A percentile compares a stretch with the other conserved stretches of the same genome.
Conservation (phyloP, 495 filamentous ascomycete genomes). For the Neurospora sp. region DNA sequence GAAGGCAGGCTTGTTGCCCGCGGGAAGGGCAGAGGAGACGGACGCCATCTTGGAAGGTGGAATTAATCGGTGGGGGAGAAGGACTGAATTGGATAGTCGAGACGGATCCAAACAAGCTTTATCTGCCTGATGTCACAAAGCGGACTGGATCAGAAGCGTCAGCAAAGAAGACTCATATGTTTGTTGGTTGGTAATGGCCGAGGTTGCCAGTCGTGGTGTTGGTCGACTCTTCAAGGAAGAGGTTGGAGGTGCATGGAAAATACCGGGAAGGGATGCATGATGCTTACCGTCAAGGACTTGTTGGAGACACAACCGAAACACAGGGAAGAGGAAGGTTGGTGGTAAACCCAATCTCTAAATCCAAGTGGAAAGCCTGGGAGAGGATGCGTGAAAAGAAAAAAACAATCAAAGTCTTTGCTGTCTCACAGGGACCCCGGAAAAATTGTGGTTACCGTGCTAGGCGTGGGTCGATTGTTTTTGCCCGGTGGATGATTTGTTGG, state of each 20-base stretch:
- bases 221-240: neutral
- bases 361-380: neutral
- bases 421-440: neutral
- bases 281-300: neutral
- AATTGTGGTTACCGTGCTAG: neutral
- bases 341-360: neutral
- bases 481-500: neutral
- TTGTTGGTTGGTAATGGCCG: neutral
- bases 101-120: neutral
- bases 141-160: neutral
- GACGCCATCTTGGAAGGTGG: conserved; percentile 27
- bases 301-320: neutral
- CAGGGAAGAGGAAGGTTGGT: neutral
- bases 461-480: neutral
- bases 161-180: neutral
- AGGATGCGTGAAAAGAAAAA: neutral
- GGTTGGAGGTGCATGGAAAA: neutral
- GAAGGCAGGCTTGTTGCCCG: conserved; percentile 28
- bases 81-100: neutral
- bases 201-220: neutral
- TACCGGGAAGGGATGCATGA: neutral
- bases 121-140: neutral
- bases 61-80: neutral
- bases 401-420: neutral
- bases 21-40: conserved; percentile 24